Percentiles rank a stretch among this genome's conserved stretches.
Conservation (phyloP, 2,329 filamentous ascomycete genomes). For the Xylariaceae sp. region DNA sequence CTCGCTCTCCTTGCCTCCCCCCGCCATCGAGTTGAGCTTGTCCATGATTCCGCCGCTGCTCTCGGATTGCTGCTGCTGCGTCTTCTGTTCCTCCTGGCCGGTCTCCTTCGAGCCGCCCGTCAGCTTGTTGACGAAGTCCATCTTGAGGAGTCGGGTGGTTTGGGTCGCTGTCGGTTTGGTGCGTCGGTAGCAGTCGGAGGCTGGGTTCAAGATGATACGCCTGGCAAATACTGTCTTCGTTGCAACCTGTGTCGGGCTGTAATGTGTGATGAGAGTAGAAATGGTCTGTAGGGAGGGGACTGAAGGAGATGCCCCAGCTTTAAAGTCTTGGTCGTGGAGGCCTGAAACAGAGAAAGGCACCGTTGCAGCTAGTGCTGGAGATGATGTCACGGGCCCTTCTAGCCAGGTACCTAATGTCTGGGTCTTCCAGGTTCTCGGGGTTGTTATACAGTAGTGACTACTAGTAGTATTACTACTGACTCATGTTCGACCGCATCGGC, state of each 20-base stretch:
- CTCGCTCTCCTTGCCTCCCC: slow-evolving; percentile 67
- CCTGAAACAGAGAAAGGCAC: not conserved
- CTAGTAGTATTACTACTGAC: too few relatives aligned
- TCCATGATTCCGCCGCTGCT: slow-evolving; percentile 51
- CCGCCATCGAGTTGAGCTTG: slow-evolving; percentile 64
- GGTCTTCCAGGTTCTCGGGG: too few relatives aligned
- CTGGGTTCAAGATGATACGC: too few relatives aligned
- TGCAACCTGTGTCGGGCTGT: too few relatives aligned
- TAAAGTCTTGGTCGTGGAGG: not conserved
- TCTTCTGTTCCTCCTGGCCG: slow-evolving; percentile 21
- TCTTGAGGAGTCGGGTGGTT: slow-evolving; percentile 21
- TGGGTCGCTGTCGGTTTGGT: not conserved
- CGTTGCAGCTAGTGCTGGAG: not conserved
- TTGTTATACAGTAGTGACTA: too few relatives aligned
- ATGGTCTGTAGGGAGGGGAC: not conserved
- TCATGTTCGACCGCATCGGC: too few relatives aligned
- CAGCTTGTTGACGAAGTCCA: slow-evolving; percentile 51
- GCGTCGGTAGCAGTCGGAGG: not conserved
- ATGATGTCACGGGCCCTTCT: not conserved
- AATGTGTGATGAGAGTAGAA: not conserved
- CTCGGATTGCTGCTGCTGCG: slow-evolving; percentile 27
- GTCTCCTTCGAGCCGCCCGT: slow-evolving; percentile 28
- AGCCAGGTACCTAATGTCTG: too few relatives aligned
- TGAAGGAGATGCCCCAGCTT: not conserved
- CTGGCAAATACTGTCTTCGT: too few relatives aligned